Base-by-base conservation (phyloP, 108 stramenopile genomes). In the Hondaea fermentalgiana region DNA sequence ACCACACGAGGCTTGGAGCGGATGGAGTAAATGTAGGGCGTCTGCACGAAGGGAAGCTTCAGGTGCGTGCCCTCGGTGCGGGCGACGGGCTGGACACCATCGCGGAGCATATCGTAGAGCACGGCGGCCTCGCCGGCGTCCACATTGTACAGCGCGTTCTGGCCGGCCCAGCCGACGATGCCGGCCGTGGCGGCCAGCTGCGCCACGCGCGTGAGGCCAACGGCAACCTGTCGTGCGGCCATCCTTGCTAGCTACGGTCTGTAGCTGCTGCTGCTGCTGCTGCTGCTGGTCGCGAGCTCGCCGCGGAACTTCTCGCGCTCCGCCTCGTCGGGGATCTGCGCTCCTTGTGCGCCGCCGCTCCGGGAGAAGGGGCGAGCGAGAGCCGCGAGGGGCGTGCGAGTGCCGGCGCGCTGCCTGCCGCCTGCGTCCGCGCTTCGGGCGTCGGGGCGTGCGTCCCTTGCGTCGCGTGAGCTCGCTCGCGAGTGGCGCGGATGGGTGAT, bases 71-170 rank as follows among this genome's bases (percentile, higher is more conserved):
- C 99, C 93, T 99, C 98, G 49, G 93, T 96, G n/a, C 91, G 89
- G 5, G 97, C 96, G 57, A 96, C 93, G 57, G 96, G 95, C 45
- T 95, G 92, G 69, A 99, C 94, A 92, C 99, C 99, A 28, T 97
- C 96, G 29, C 96, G 95, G 60, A 99, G 93, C 57, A 95, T 94
- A 93, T 99, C 98, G 94, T 98, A 99, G 91, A 99, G 96, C 72
- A 99, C 98, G 19, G 97, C 99, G 45, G 98, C 96, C 91, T 98
- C 95, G 43, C 99, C 99, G 47, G 97, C 99, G 72, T 99, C 98
- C 60, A 99, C 99, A 53, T 83, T 83, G 76, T 83, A 83, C 49
- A 83, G 76, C 8, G 76, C 76, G 4, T 83, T 83, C 76, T 83
- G 76, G 49, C 76, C 76, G 45, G 76, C 76, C 76, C 76, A 83